Percentiles rank a stretch among this genome's conserved stretches.
Evolutionary conservation across 2,329 filamentous ascomycete genomes (phyloP).

Genomic region (Diaporthe humulicola): DNA sequence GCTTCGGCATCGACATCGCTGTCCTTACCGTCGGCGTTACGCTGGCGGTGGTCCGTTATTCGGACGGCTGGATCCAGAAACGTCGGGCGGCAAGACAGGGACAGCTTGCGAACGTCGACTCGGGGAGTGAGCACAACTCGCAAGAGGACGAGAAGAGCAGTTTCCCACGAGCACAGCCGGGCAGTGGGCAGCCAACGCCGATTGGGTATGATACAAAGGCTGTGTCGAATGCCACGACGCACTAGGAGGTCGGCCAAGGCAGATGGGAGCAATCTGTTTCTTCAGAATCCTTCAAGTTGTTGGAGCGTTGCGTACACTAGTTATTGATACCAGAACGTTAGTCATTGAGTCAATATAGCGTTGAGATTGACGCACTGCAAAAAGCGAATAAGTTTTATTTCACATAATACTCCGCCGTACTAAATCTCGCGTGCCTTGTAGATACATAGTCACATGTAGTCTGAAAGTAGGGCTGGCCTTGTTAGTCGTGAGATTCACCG

Average conservation of each 20-base stretch:
- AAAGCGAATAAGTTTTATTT: background rate
- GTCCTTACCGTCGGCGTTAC: conserved; percentile 58
- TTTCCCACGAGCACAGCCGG: background rate
- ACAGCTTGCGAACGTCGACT: background rate
- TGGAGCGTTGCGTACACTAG: background rate
- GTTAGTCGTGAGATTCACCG: too few species aligned
- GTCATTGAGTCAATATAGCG: background rate
- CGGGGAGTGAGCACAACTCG: conserved; percentile 13
- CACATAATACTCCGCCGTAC: background rate
- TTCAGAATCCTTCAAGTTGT: background rate
- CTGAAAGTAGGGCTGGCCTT: background rate
- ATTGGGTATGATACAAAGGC: background rate
- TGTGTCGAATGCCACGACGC: background rate
- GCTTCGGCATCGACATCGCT: conserved; percentile 60
- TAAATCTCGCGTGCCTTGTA: too few species aligned
- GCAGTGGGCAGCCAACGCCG: background rate
- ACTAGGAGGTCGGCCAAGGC: background rate
- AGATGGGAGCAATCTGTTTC: background rate
- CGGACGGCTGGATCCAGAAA: conserved; percentile 55
- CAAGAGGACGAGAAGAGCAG: conserved; percentile 15
- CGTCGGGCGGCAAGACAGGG: background rate
- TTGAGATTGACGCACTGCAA: background rate
- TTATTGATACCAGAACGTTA: background rate
- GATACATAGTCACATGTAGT: background rate
- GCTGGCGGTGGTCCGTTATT: conserved; percentile 56